Evolutionary conservation across 768 basidiomycete genomes (phyloP), one percentile per base, ranked within the genome.

Genomic region (Lactifluus volemus): DNA sequence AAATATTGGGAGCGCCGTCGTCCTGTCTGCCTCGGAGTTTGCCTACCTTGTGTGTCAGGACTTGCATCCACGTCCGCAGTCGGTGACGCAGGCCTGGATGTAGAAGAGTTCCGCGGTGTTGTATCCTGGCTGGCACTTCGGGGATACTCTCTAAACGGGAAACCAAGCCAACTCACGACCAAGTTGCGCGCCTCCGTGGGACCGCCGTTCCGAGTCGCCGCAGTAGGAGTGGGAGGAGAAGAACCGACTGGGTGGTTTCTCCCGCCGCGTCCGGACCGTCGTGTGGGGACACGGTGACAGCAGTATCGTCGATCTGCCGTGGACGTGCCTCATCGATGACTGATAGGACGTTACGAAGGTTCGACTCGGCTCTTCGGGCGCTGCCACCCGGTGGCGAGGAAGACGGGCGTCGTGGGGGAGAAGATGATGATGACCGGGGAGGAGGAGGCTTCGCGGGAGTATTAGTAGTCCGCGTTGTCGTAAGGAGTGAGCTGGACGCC

Each of bases 311-410:
- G 6, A 32, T 21, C 19, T 30, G 60, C 38, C 47, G 48, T 45
- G 76, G 63, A 58, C 75, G 80, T 34, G 72, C 71, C 72, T 91
- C 89, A 62, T 88, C 85, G 57, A 91, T 84, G 21, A 83, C 79
- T 34, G 86, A 72, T n/a, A 91, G 75, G n/a, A 86, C 81, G 60
- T 77, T 84, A 50, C 86, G 84, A 48, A 90, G 78, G 70, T 88
- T 89, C 17, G 81, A 80, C 38, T 85, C 83, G 29, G 65, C 63
- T 49, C 65, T 53, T 15, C 61, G 82, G 79, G 53, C 9, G 34
- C 6, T 48, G 17, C 59, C 34, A 12, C 50, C 61, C 5, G 61
- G 61, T 38, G 63, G 65, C 14, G 65, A 66, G 14, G 65, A 55
- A 1, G 53, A 2, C 32, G 59, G 58, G 58, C 21, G 48, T 42